phyloP scores from a whole-genome alignment of 352 stramenopile genomes.

The Globisporangium apiculatum region DNA sequence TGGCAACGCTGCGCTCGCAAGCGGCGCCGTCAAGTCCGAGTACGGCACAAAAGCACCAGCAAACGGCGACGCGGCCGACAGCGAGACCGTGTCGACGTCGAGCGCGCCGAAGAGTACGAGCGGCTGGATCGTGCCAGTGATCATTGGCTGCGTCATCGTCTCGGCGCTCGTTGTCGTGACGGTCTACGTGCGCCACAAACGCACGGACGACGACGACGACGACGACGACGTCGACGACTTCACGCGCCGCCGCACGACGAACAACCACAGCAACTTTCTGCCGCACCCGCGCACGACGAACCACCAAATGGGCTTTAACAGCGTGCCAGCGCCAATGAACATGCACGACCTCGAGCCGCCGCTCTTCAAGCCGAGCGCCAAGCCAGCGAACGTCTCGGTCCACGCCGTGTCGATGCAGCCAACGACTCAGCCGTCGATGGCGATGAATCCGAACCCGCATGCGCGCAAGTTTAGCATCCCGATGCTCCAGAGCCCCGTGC shows the following conservation, averaged over 20 bases:
- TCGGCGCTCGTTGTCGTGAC: slow-evolving; percentile 46
- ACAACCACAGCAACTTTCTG: slow-evolving; percentile 29
- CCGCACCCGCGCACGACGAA: not conserved
- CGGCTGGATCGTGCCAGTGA: slow-evolving; percentile 47
- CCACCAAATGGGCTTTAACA: not conserved
- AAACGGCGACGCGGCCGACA: slow-evolving; percentile 10
- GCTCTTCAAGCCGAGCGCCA: slow-evolving; percentile 10
- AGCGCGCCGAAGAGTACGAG: slow-evolving; percentile 12
- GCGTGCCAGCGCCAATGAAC: not conserved
- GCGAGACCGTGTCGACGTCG: slow-evolving; percentile 13
- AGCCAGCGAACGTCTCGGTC: slow-evolving; percentile 12
- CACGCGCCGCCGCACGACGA: slow-evolving; percentile 32
- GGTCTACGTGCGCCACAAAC: slow-evolving; percentile 45
- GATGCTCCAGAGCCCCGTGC: slow-evolving; percentile 16
- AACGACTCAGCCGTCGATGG: not conserved
- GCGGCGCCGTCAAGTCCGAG: slow-evolving; percentile 29
- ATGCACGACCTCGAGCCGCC: slow-evolving; percentile 8
- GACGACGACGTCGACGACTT: slow-evolving; percentile 34
- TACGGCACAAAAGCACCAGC: slow-evolving; percentile 41
- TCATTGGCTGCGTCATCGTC: slow-evolving; percentile 53
- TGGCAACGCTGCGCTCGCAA: slow-evolving; percentile 22
- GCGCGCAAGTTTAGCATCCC: slow-evolving; percentile 17
- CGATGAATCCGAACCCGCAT: not conserved
- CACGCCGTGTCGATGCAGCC: slow-evolving; percentile 13
- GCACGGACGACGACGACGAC: slow-evolving; percentile 38